Conservation (phyloP, 257 asterid genomes). For the Penstemon barbatus region DNA sequence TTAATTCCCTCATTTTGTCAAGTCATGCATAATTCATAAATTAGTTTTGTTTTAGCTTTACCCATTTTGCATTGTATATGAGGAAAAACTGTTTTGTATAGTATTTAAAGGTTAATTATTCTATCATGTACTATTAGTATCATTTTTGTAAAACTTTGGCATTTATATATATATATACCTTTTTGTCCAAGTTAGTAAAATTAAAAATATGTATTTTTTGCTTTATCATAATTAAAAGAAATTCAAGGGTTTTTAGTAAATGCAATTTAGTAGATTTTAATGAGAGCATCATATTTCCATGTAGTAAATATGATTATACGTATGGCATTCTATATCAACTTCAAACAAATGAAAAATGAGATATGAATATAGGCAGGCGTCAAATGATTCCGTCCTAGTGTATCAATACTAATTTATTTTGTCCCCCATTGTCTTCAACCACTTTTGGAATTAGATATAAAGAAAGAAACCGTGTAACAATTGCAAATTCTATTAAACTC, state of each 20-base stretch:
- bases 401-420: conserved; percentile 31
- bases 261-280: conserved; percentile 7
- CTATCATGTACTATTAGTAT: no score
- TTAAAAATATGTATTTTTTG: no score
- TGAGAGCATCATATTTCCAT: conserved; percentile 30
- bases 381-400: conserved; percentile 21
- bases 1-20: conserved; percentile 6
- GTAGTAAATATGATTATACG: neutral
- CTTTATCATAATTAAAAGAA: neutral
- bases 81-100: neutral
- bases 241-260: conserved; percentile 22
- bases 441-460: conserved; percentile 9
- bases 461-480: conserved; percentile 10
- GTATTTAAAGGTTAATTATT: no score
- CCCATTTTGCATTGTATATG: conserved; percentile 13
- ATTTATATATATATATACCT: no score
- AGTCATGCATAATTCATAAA: neutral
- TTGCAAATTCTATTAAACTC: no score
- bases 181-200: no score
- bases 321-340: conserved; percentile 10
- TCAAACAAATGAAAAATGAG: conserved; percentile 8
- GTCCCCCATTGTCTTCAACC: conserved; percentile 26
- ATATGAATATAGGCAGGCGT: neutral
- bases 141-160: no score
- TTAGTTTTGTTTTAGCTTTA: conserved; percentile 21